Evolutionary conservation across 2,329 filamentous ascomycete genomes (phyloP).

Genomic region (Raffaelea albimanens): DNA sequence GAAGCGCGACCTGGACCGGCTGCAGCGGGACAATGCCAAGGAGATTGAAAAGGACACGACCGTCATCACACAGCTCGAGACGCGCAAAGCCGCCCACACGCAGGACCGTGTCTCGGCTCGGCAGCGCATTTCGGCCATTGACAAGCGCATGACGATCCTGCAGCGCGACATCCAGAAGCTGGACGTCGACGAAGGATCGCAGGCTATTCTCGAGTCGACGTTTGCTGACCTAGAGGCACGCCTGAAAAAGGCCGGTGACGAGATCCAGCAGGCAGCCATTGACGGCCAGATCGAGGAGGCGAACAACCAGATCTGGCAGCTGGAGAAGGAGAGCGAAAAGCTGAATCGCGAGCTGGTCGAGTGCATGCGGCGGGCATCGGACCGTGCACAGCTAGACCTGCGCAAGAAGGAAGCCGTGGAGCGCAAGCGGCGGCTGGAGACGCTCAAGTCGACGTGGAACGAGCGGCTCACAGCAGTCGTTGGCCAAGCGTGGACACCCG

Average conservation of each 20-base stretch:
- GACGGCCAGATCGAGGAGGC: slow-evolving; percentile 61
- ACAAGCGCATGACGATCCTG: slow-evolving; percentile 56
- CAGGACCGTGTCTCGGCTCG: slow-evolving; percentile 68
- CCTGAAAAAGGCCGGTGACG: slow-evolving; percentile 52
- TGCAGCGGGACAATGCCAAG: slow-evolving; percentile 63
- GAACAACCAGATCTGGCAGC: slow-evolving; percentile 52
- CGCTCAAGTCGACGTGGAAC: slow-evolving; percentile 65
- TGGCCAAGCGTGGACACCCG: slow-evolving; percentile 56
- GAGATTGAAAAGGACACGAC: slow-evolving; percentile 66
- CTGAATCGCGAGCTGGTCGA: slow-evolving; percentile 76
- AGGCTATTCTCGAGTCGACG: slow-evolving; percentile 66
- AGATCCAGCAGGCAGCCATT: slow-evolving; percentile 54
- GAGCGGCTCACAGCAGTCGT: slow-evolving; percentile 59
- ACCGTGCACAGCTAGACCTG: slow-evolving; percentile 75
- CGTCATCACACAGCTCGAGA: slow-evolving; percentile 63
- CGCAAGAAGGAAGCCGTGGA: slow-evolving; percentile 72
- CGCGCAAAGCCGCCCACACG: slow-evolving; percentile 59
- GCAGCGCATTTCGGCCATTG: slow-evolving; percentile 63
- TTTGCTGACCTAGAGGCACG: slow-evolving; percentile 58
- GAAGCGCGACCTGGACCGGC: slow-evolving; percentile 58
- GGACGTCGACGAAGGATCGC: slow-evolving; percentile 74
- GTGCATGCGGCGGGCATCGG: slow-evolving; percentile 69
- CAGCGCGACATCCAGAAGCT: slow-evolving; percentile 65
- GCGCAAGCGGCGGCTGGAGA: slow-evolving; percentile 64
- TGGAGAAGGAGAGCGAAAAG: slow-evolving; percentile 64